Conservation (phyloP, 495 filamentous ascomycete genomes). For the Pyrenopolyporus hunteri region DNA sequence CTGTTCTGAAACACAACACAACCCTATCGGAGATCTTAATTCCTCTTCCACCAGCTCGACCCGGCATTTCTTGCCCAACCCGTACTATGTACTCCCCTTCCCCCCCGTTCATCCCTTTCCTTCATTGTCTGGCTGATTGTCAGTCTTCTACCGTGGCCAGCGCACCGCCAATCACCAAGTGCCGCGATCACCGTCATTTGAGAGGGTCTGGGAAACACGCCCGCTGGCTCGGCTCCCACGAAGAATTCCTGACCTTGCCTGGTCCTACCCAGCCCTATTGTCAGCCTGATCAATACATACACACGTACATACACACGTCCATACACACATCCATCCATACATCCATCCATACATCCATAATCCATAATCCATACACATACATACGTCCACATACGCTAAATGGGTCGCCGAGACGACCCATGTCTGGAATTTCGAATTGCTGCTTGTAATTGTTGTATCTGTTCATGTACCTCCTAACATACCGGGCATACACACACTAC, state of each 20-base stretch:
- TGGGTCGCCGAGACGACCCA: constrained; percentile 34
- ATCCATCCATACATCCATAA: too few species aligned
- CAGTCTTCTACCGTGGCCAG: constrained; percentile 13
- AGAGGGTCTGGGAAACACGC: constrained; percentile 11
- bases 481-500: too few species aligned
- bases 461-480: too few species aligned
- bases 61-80: constrained; percentile 28
- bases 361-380: too few species aligned
- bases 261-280: constrained; percentile 35
- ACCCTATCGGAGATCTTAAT: constrained; percentile 41
- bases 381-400: constrained; percentile 1
- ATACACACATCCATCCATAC: too few species aligned
- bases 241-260: constrained; percentile 1
- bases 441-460: background rate
- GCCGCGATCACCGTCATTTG: constrained; percentile 32
- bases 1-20: constrained; percentile 37
- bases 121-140: background rate
- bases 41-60: constrained; percentile 21
- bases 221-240: constrained; percentile 32
- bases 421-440: constrained; percentile 34
- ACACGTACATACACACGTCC: background rate
- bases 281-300: constrained; percentile 12
- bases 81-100: too few species aligned
- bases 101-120: constrained; percentile 29
- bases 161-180: constrained; percentile 39